Evolutionary conservation across 148 eudicot species (phyloP).

Genomic region (Cornus florida): DNA sequence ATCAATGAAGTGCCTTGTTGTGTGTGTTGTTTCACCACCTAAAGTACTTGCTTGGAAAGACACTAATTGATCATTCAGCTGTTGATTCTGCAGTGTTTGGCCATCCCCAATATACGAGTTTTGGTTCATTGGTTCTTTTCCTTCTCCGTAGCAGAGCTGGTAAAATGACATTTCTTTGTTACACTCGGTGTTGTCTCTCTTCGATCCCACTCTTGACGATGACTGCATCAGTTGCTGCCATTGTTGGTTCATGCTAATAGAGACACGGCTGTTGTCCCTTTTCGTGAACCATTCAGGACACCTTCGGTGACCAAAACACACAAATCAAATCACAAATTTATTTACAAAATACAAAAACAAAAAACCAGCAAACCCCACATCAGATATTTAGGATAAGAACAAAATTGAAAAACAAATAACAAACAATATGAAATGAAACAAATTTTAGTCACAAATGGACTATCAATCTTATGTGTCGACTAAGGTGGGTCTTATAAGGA

Average conservation of each 20-base stretch:
- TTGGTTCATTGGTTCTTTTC: constrained; percentile 2
- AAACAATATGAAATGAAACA: background rate
- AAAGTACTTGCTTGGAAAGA: background rate
- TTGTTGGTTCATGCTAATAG: constrained; percentile 33
- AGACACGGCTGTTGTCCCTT: constrained; percentile 39
- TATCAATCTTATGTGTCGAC: too few relatives aligned
- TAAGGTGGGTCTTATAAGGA: too few relatives aligned
- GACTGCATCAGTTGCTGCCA: constrained; percentile 36
- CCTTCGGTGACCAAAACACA: constrained; percentile 29
- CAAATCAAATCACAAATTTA: constrained; percentile 8
- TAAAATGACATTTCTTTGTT: constrained; percentile 11
- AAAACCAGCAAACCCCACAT: constrained; percentile 13
- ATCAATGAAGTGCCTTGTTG: constrained; percentile 72
- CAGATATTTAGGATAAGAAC: constrained; percentile 10
- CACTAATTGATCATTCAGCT: background rate
- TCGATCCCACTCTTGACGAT: constrained; percentile 25
- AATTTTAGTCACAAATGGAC: too few relatives aligned
- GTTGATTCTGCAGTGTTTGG: constrained; percentile 13
- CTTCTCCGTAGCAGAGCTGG: constrained; percentile 14
- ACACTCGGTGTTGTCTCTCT: constrained; percentile 15
- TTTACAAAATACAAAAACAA: background rate
- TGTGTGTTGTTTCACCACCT: constrained; percentile 6
- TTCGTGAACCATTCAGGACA: constrained; percentile 61
- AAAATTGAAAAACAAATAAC: background rate
- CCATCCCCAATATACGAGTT: constrained; percentile 19